A percentile compares a stretch with the other conserved stretches of the same genome.
Conservation (phyloP, 805 yeast species). For the Metschnikowia anglica region DNA sequence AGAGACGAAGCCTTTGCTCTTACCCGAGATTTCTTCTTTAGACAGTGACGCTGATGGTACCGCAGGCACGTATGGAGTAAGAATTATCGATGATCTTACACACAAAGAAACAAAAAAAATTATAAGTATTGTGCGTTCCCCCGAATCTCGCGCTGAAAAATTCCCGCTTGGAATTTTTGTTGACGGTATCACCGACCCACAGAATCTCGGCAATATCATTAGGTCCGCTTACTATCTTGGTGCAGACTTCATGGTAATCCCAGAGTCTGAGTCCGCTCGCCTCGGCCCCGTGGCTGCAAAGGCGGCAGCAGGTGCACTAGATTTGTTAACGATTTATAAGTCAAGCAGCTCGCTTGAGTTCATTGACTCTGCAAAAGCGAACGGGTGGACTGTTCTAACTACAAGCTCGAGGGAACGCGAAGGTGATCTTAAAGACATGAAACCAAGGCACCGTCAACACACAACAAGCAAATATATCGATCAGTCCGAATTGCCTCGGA, state of each 20-base stretch:
- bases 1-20: constrained; percentile 57
- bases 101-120: constrained; percentile 5
- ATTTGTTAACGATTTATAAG: constrained; percentile 61
- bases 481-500: constrained; percentile 41
- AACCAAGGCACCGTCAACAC: constrained; percentile 30
- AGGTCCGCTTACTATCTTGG: constrained; percentile 82
- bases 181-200: constrained; percentile 84
- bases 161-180: constrained; percentile 70
- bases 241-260: constrained; percentile 71
- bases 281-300: constrained; percentile 77
- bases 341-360: constrained; percentile 60
- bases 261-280: constrained; percentile 69
- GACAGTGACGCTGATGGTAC: constrained; percentile 23
- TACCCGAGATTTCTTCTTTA: constrained; percentile 28
- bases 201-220: constrained; percentile 79
- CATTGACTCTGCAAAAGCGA: constrained; percentile 51
- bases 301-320: constrained; percentile 83
- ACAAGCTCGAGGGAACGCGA: constrained; percentile 45
- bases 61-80: constrained; percentile 21
- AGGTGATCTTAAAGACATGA: constrained; percentile 22
- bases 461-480: constrained; percentile 38
- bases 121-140: constrained; percentile 25
- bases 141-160: constrained; percentile 15
- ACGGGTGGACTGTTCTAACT: constrained; percentile 73
- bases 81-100: constrained; percentile 16